These are phyloP conservation scores for Vigna nakashimae DNA, from an alignment of 306 rosid genomes.

Conservation along the genomic window DNA sequence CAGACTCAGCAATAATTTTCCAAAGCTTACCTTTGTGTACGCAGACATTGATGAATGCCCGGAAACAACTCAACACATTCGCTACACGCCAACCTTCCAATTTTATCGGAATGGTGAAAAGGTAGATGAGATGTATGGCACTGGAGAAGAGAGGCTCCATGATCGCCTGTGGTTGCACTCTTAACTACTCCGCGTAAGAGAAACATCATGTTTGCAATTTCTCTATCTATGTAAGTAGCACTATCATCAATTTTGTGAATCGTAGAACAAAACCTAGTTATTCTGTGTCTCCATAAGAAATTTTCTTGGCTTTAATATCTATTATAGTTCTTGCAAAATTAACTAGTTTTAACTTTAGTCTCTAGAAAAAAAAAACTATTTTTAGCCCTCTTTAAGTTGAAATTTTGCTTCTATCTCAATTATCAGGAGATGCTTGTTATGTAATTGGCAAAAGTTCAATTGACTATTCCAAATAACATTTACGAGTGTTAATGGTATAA, in stretches of 20 bases:
- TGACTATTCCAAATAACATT: too few relatives aligned
- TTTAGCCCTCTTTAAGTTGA: too few relatives aligned
- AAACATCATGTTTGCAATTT: constrained; percentile 29
- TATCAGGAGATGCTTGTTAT: too few relatives aligned
- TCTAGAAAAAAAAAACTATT: too few relatives aligned
- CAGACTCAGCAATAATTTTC: constrained; percentile 72
- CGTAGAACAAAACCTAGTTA: constrained; percentile 3
- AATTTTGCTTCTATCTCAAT: too few relatives aligned
- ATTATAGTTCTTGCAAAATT: too few relatives aligned
- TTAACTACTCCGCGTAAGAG: constrained; percentile 20
- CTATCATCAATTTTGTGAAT: background rate
- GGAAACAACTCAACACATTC: constrained; percentile 81
- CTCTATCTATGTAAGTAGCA: constrained; percentile 25
- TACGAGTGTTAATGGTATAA: too few relatives aligned
- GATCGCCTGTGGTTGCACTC: constrained; percentile 63
- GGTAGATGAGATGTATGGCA: constrained; percentile 73
- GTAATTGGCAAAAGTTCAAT: too few relatives aligned
- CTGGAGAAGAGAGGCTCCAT: constrained; percentile 54
- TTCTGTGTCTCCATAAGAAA: background rate
- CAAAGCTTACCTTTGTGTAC: constrained; percentile 72
- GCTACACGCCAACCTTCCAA: constrained; percentile 86
- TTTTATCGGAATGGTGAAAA: constrained; percentile 76
- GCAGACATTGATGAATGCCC: constrained; percentile 93
- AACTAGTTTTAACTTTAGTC: too few relatives aligned
- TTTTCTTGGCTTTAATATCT: background rate